Percentiles rank a stretch among this genome's conserved stretches.
Evolutionary conservation across 345 rosid species (phyloP).

Genomic region (Acer saccharum): DNA sequence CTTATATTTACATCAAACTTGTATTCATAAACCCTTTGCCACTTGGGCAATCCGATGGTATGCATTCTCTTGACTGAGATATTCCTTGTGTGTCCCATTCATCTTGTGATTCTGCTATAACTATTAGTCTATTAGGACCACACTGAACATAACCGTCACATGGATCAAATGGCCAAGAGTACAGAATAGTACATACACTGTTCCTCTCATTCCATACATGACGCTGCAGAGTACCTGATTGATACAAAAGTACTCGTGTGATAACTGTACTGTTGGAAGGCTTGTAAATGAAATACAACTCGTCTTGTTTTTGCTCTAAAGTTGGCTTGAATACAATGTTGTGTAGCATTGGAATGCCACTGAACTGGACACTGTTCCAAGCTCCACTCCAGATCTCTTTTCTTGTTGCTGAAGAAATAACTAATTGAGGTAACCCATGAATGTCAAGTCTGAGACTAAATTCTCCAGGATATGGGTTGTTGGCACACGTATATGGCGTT

Average conservation of each 20-base stretch:
- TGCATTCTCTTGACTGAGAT: neutral
- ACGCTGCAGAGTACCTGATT: slow-evolving; percentile 21
- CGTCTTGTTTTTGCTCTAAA: slow-evolving; percentile 8
- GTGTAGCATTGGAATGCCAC: neutral
- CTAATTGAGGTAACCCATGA: too few species aligned
- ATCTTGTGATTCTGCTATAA: neutral
- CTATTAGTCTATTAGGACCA: slow-evolving; percentile 25
- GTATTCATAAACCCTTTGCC: slow-evolving; percentile 18
- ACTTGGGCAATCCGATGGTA: too few species aligned
- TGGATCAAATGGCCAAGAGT: slow-evolving; percentile 20
- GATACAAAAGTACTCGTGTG: slow-evolving; percentile 22
- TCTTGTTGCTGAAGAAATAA: too few species aligned
- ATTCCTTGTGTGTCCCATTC: slow-evolving; percentile 5
- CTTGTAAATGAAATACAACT: slow-evolving; percentile 23
- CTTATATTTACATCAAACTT: too few species aligned
- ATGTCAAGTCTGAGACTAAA: too few species aligned
- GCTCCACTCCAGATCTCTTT: too few species aligned
- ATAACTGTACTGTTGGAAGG: slow-evolving; percentile 1
- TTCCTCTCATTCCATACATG: slow-evolving; percentile 17
- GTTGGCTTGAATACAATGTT: too few species aligned
- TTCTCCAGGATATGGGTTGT: too few species aligned
- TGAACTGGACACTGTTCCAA: too few species aligned
- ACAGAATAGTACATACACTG: neutral
- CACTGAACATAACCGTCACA: slow-evolving; percentile 34
- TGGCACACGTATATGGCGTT: too few species aligned